Evolutionary conservation across 2,329 filamentous ascomycete species (phyloP), one percentile per base, ranked within the genome.

Genomic region (Fusarium sambucinum): DNA sequence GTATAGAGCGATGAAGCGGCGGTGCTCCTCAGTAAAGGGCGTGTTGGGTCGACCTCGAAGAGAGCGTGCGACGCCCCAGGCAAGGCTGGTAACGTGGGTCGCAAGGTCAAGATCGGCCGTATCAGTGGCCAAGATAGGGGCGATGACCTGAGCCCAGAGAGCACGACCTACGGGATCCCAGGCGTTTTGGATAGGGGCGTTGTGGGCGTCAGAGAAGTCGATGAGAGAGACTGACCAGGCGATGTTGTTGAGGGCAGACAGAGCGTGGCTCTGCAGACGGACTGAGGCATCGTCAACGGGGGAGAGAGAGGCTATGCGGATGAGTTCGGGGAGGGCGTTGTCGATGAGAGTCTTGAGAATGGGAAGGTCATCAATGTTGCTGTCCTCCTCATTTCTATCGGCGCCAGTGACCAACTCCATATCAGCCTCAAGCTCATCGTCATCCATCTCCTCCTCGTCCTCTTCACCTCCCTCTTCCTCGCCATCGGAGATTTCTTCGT

Each of bases 231-330:
- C 80, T 13, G 88, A 89, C 88, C 89, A 91, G 54, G 89, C 82
- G 54, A 91, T 86, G 77, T 91, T 91, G 80, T 87, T 90, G 60
- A 92, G 81, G 17, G 87, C 84, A 3, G 86, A 85, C 25, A 91
- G 78, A 19, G 89, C 85, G 68, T 85, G 83, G 21, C 77, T 77
- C 65, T 86, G 86, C 40, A 90, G 78, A 9, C 80, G 74, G 14
- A 82, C 75, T 17, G 78, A 73, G 30, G 83, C 80, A 21, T 83
- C 81, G 55, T 79, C 78, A 12, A 75, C 73, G 12, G 81, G 77
- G 13, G 78, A 75, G 9, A 82, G 76, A 55, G 78, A 79, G 33
- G 81, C 77, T 21, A 86, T 80, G 21, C 82, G 81, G 59, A 87
- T 78, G 47, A 88, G 77, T 61, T 85, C 73, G 9, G 79, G 78